Evolutionary conservation across 805 yeast genomes (phyloP).

Genomic region (Cyberlindnera sargentensis): DNA sequence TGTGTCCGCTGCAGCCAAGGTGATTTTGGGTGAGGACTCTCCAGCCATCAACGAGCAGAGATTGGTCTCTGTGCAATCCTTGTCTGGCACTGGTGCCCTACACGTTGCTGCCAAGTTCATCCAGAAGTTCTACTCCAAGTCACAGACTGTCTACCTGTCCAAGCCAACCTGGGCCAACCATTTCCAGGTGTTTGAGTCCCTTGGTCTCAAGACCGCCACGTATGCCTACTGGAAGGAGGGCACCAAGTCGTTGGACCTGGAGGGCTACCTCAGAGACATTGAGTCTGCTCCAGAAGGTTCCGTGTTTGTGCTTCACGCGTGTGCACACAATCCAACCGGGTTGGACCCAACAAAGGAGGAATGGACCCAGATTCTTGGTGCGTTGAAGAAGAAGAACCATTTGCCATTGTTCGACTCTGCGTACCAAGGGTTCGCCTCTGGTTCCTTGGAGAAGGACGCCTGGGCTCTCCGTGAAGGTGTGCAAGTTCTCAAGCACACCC

Average conservation of each 20-base stretch:
- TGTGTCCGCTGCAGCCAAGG: slow-evolving; percentile 62
- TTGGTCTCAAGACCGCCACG: slow-evolving; percentile 57
- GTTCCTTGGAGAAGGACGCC: slow-evolving; percentile 76
- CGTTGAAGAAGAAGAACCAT: slow-evolving; percentile 54
- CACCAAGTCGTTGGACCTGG: slow-evolving; percentile 63
- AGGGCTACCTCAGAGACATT: slow-evolving; percentile 60
- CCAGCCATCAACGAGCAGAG: slow-evolving; percentile 39
- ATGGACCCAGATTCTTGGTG: slow-evolving; percentile 68
- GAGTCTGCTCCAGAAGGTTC: slow-evolving; percentile 68
- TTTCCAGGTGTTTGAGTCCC: slow-evolving; percentile 65
- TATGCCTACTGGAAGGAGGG: slow-evolving; percentile 85
- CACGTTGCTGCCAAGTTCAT: slow-evolving; percentile 69
- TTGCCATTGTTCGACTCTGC: slow-evolving; percentile 89
- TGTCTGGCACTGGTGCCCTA: slow-evolving; percentile 88
- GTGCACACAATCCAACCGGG: slow-evolving; percentile 98
- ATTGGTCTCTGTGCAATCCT: slow-evolving; percentile 62
- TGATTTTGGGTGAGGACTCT: slow-evolving; percentile 61
- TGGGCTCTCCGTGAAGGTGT: slow-evolving; percentile 65
- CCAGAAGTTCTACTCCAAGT: slow-evolving; percentile 26
- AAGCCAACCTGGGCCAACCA: slow-evolving; percentile 99
- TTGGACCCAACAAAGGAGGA: slow-evolving; percentile 81
- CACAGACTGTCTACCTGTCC: slow-evolving; percentile 59
- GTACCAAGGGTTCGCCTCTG: slow-evolving; percentile 95
- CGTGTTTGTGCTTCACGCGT: slow-evolving; percentile 79
- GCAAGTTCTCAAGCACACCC: slow-evolving; percentile 37